These are phyloP conservation scores for Russula lepida DNA, from an alignment of 768 basidiomycete genomes.

Conservation along the genomic window DNA sequence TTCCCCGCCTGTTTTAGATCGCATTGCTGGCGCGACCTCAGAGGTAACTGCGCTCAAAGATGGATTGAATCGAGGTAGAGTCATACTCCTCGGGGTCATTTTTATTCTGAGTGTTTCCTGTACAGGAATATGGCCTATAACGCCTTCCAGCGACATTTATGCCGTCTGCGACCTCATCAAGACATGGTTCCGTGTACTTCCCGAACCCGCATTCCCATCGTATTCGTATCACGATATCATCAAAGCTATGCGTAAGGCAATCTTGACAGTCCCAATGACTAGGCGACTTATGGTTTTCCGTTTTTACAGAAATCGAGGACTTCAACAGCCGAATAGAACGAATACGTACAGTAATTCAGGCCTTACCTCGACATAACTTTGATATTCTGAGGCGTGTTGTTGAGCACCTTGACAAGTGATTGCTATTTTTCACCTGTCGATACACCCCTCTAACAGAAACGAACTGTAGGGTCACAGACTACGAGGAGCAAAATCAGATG, in stretches of 20 bases:
- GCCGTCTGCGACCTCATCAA: slow-evolving; percentile 79
- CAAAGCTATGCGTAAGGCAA: slow-evolving; percentile 51
- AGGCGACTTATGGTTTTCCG: background rate
- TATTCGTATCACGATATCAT: slow-evolving; percentile 60
- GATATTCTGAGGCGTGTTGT: slow-evolving; percentile 70
- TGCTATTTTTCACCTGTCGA: background rate
- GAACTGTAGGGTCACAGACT: slow-evolving; percentile 64
- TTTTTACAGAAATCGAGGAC: slow-evolving; percentile 51
- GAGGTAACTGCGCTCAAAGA: slow-evolving; percentile 66
- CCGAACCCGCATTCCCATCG: slow-evolving; percentile 71
- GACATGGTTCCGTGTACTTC: slow-evolving; percentile 77
- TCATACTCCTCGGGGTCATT: background rate
- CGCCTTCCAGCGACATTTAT: slow-evolving; percentile 61
- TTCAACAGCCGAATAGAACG: slow-evolving; percentile 55
- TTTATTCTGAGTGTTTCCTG: slow-evolving; percentile 2
- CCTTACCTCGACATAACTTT: slow-evolving; percentile 64
- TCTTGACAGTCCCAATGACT: background rate
- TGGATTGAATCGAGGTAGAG: slow-evolving; percentile 61
- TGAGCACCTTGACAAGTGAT: slow-evolving; percentile 72
- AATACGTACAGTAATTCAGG: slow-evolving; percentile 60
- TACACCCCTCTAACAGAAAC: background rate
- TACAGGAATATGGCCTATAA: slow-evolving; percentile 56
- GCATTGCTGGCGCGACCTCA: slow-evolving; percentile 67
- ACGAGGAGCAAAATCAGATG: slow-evolving; percentile 86
- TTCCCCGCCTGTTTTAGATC: slow-evolving; percentile 40